Conservation (phyloP, 352 stramenopile species). For the Pythium vanterpoolii region DNA sequence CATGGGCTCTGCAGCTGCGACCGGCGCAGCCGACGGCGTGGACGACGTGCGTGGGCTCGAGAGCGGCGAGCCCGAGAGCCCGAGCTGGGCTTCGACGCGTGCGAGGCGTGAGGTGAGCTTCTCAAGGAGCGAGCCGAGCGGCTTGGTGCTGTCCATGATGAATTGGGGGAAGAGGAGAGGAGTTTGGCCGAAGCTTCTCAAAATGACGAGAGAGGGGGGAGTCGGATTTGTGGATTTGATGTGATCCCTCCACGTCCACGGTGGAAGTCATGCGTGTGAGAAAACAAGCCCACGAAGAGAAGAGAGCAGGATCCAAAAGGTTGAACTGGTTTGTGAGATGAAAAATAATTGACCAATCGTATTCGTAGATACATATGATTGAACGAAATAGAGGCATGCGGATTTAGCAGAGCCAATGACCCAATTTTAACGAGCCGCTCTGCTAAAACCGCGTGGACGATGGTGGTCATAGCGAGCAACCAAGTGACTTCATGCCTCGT, state of each 20-base stretch:
- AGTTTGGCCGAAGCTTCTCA: not conserved
- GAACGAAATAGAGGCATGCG: not conserved
- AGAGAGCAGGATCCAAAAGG: conserved; percentile 9
- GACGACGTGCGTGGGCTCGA: conserved; percentile 18
- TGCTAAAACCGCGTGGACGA: not conserved
- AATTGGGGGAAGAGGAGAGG: not conserved
- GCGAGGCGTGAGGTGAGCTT: conserved; percentile 55
- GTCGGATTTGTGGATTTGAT: too few relatives aligned
- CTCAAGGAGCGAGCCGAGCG: conserved; percentile 63
- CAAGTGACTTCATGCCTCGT: conserved; percentile 18
- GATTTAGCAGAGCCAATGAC: conserved; percentile 2
- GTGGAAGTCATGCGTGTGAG: too few relatives aligned
- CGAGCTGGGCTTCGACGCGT: conserved; percentile 59
- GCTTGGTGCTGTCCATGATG: conserved; percentile 42
- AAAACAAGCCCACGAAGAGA: conserved; percentile 1
- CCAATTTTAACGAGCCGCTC: conserved; percentile 5
- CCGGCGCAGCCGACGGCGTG: conserved; percentile 1
- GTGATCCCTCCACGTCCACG: too few relatives aligned
- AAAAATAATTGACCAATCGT: conserved; percentile 9
- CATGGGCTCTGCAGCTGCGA: conserved; percentile 1
- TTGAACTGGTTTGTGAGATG: conserved; percentile 11
- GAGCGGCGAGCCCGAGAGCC: conserved; percentile 30
- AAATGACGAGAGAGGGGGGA: conserved; percentile 4
- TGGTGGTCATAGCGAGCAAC: conserved; percentile 4
- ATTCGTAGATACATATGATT: not conserved